Percentiles rank a stretch among this genome's conserved stretches.
phyloP scores from a whole-genome alignment of 306 rosid species.

The Castanospermum australe region DNA sequence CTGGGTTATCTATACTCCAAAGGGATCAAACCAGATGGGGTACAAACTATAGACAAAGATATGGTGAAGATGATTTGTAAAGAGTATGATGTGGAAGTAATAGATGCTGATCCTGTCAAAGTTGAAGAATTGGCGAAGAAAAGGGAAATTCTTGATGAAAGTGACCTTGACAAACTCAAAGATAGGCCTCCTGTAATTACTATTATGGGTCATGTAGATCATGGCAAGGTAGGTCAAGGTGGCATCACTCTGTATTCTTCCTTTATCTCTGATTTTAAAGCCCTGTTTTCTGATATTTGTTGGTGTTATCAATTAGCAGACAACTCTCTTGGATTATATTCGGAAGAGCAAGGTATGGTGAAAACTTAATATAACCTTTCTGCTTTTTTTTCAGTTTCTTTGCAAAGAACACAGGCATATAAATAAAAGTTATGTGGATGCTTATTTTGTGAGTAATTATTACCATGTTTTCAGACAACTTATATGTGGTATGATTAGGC shows the following conservation, averaged over 20 bases:
- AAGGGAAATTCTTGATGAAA: conserved; percentile 69
- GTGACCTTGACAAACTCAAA: conserved; percentile 80
- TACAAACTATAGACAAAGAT: conserved; percentile 85
- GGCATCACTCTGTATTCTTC: conserved; percentile 16
- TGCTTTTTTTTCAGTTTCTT: conserved; percentile 20
- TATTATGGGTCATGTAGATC: conserved; percentile 99
- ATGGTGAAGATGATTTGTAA: conserved; percentile 95
- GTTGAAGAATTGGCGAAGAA: conserved; percentile 78
- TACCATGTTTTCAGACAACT: neutral
- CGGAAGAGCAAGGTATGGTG: conserved; percentile 84
- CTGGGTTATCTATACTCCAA: conserved; percentile 79
- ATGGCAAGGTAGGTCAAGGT: conserved; percentile 90
- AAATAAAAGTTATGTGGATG: neutral
- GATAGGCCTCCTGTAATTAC: conserved; percentile 95
- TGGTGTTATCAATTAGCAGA: conserved; percentile 56
- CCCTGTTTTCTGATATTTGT: conserved; percentile 37
- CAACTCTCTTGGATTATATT: conserved; percentile 90
- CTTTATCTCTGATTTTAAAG: conserved; percentile 9
- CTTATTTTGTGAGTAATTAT: conserved; percentile 5
- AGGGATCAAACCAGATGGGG: conserved; percentile 98
- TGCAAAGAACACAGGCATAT: neutral
- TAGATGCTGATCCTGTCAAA: conserved; percentile 73
- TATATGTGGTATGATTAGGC: conserved; percentile 10
- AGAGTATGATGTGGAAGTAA: conserved; percentile 79
- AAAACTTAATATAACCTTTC: conserved; percentile 22